Conservation (phyloP, 2,329 filamentous ascomycete species). For the Diaporthe citrichinensis region DNA sequence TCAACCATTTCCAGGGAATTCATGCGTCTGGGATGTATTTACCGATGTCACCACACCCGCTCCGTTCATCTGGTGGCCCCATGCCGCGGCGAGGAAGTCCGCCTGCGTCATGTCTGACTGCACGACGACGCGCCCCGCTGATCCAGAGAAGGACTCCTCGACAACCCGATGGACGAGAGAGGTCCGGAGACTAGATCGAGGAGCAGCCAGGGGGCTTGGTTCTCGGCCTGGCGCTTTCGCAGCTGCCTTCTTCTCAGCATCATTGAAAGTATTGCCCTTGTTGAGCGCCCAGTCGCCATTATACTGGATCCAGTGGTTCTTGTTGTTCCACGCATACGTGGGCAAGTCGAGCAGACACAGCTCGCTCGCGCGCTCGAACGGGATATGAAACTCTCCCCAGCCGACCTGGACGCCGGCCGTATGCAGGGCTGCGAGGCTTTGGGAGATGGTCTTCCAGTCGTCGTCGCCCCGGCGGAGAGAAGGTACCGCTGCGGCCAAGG, state of each 20-base stretch:
- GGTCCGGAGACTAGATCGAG: neutral
- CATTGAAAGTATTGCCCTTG: slow-evolving; percentile 51
- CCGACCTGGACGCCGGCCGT: neutral
- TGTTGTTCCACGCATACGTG: slow-evolving; percentile 13
- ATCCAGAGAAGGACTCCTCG: neutral
- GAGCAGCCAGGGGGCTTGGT: neutral
- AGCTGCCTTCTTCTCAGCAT: slow-evolving; percentile 25
- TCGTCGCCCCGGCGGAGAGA: neutral
- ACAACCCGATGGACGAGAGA: slow-evolving; percentile 1
- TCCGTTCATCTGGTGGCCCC: slow-evolving; percentile 8
- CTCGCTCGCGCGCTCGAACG: neutral
- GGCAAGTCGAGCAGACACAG: neutral
- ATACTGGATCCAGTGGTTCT: slow-evolving; percentile 23
- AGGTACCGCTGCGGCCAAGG: neutral
- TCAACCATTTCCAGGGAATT: too few species aligned
- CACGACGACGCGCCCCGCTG: neutral
- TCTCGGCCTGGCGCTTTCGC: too few species aligned
- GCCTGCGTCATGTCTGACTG: neutral
- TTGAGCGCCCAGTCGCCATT: slow-evolving; percentile 6
- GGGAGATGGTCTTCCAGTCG: neutral
- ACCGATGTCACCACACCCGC: neutral
- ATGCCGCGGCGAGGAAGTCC: neutral
- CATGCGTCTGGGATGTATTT: too few species aligned
- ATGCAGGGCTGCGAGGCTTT: neutral
- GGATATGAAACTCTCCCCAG: slow-evolving; percentile 20